These are phyloP conservation scores for Pistacia integerrima DNA, from an alignment of 345 rosid genomes.

Conservation along the genomic window DNA sequence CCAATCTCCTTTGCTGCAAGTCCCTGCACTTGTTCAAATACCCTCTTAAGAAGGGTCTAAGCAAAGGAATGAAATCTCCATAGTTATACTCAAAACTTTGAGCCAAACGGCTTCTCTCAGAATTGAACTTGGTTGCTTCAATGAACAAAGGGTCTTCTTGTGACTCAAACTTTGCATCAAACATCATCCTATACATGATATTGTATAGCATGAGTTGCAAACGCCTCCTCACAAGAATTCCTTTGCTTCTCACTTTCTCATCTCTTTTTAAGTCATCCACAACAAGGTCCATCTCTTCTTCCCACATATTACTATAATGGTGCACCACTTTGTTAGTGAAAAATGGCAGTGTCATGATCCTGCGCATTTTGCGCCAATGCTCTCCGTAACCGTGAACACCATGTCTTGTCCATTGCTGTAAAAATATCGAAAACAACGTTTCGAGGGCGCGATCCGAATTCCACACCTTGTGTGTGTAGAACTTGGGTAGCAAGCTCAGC, in stretches of 20 bases:
- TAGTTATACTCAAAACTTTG: slow-evolving; percentile 69
- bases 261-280: slow-evolving; percentile 41
- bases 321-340: slow-evolving; percentile 69
- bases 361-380: slow-evolving; percentile 68
- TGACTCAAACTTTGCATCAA: slow-evolving; percentile 51
- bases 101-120: slow-evolving; percentile 61
- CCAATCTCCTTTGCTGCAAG: slow-evolving; percentile 55
- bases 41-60: slow-evolving; percentile 59
- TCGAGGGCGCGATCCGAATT: slow-evolving; percentile 64
- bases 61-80: slow-evolving; percentile 68
- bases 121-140: slow-evolving; percentile 55
- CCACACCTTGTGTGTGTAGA: slow-evolving; percentile 61
- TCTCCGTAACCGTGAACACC: slow-evolving; percentile 73
- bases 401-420: slow-evolving; percentile 66
- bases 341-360: slow-evolving; percentile 69
- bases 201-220: slow-evolving; percentile 66
- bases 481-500: slow-evolving; percentile 56
- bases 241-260: slow-evolving; percentile 27
- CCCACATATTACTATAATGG: slow-evolving; percentile 54
- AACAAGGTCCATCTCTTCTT: slow-evolving; percentile 56
- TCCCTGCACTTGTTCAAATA: slow-evolving; percentile 65
- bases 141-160: slow-evolving; percentile 50
- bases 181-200: slow-evolving; percentile 72
- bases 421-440: slow-evolving; percentile 65
- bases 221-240: slow-evolving; percentile 51